Conservation (phyloP, 805 yeast species). For the Pichia californica region DNA sequence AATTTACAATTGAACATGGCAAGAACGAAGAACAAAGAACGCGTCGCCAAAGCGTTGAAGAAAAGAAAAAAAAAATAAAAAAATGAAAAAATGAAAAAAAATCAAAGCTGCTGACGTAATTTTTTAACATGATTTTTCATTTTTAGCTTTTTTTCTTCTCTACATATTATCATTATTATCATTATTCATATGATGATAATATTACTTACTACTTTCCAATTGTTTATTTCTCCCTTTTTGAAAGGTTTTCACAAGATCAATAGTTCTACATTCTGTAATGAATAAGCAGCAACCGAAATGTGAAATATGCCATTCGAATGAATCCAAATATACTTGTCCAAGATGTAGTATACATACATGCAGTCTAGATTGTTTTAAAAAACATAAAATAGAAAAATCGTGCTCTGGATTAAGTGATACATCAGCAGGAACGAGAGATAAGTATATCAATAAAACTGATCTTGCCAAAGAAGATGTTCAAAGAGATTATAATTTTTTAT, state of each 20-base stretch:
- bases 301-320: slow-evolving; percentile 37
- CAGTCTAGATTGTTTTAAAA: slow-evolving; percentile 59
- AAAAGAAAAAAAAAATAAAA: no score
- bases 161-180: neutral
- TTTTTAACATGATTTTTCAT: neutral
- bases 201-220: no score
- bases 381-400: slow-evolving; percentile 54
- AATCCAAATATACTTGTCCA: slow-evolving; percentile 72
- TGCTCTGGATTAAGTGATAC: slow-evolving; percentile 63
- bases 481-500: slow-evolving; percentile 76
- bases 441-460: slow-evolving; percentile 44
- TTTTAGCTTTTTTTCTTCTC: neutral
- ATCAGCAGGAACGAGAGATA: slow-evolving; percentile 33
- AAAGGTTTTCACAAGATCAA: neutral
- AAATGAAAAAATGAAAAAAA: no score
- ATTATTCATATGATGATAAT: neutral
- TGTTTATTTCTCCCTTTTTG: neutral
- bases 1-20: no score
- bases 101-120: no score
- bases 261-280: no score
- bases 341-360: slow-evolving; percentile 66
- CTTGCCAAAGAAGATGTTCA: slow-evolving; percentile 51
- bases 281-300: slow-evolving; percentile 24
- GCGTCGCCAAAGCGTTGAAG: no score
- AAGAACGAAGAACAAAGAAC: neutral